These are phyloP conservation scores for Apocynum venetum DNA, from an alignment of 257 asterid species.

Conservation along the genomic window DNA sequence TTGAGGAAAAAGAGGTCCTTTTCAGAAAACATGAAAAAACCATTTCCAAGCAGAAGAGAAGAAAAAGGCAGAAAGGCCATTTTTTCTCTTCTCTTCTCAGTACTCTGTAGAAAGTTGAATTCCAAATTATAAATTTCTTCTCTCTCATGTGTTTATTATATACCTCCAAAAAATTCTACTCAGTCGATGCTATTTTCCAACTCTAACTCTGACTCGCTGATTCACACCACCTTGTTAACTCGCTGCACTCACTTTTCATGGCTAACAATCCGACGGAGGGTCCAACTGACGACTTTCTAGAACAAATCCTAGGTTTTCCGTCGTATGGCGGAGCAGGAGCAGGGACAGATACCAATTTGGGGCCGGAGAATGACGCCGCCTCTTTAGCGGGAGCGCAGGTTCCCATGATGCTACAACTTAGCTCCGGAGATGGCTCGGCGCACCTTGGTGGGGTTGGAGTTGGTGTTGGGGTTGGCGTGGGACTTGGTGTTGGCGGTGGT, in stretches of 20 bases:
- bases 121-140: slow-evolving; percentile 6
- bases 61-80: slow-evolving; percentile 4
- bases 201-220: slow-evolving; percentile 9
- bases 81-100: slow-evolving; percentile 20
- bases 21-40: slow-evolving; percentile 8
- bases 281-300: slow-evolving; percentile 86
- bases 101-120: slow-evolving; percentile 28
- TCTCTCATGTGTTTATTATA: background rate
- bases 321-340: slow-evolving; percentile 36
- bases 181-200: slow-evolving; percentile 14
- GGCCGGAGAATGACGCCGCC: slow-evolving; percentile 24
- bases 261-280: slow-evolving; percentile 71
- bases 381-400: slow-evolving; percentile 34
- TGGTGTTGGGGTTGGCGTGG: slow-evolving; percentile 48
- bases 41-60: slow-evolving; percentile 9
- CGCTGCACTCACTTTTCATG: slow-evolving; percentile 36
- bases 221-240: slow-evolving; percentile 14
- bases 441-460: slow-evolving; percentile 54
- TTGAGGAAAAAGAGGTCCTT: slow-evolving; percentile 1
- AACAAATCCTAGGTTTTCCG: slow-evolving; percentile 77
- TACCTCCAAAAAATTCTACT: background rate
- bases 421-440: slow-evolving; percentile 52
- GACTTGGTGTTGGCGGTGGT: slow-evolving; percentile 53
- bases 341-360: slow-evolving; percentile 44
- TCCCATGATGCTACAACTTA: slow-evolving; percentile 43